Evolutionary conservation across 2,329 filamentous ascomycete species (phyloP).

Genomic region (Apiospora pterosperma): DNA sequence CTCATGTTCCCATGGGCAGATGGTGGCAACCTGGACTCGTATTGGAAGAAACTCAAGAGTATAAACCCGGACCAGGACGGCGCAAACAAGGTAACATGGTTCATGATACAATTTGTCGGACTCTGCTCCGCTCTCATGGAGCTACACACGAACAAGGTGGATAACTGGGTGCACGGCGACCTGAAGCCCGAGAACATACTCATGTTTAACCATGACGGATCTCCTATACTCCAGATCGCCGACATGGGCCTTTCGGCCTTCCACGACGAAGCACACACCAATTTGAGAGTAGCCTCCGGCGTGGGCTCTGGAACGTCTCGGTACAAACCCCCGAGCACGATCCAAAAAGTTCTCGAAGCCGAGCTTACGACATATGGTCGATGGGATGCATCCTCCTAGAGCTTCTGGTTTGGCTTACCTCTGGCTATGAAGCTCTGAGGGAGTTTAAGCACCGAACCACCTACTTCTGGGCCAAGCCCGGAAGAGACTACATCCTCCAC

Average conservation of each 20-base stretch:
- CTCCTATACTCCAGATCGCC: constrained; percentile 1
- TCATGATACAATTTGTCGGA: constrained; percentile 4
- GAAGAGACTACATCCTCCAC: neutral
- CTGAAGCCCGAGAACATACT: constrained; percentile 3
- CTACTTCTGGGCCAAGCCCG: neutral
- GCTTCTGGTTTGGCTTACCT: constrained; percentile 6
- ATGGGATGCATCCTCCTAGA: constrained; percentile 11
- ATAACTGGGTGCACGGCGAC: constrained; percentile 5
- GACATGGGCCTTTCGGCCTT: constrained; percentile 5
- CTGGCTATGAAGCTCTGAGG: neutral
- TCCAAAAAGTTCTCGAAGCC: neutral
- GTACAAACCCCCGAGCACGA: constrained; percentile 10
- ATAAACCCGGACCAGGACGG: too few relatives aligned
- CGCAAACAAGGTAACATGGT: neutral
- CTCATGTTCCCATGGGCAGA: constrained; percentile 11
- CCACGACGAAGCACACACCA: constrained; percentile 5
- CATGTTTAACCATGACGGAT: neutral
- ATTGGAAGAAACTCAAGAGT: neutral
- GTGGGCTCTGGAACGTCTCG: constrained; percentile 4
- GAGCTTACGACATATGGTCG: constrained; percentile 12
- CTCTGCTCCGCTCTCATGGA: neutral
- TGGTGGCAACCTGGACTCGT: constrained; percentile 5
- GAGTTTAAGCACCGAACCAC: neutral
- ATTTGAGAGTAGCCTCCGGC: neutral
- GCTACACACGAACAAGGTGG: neutral